A percentile compares a stretch with the other conserved stretches of the same genome.
These are phyloP conservation scores for Boletus fagicola DNA, from an alignment of 768 basidiomycete genomes.

Conservation along the genomic window DNA sequence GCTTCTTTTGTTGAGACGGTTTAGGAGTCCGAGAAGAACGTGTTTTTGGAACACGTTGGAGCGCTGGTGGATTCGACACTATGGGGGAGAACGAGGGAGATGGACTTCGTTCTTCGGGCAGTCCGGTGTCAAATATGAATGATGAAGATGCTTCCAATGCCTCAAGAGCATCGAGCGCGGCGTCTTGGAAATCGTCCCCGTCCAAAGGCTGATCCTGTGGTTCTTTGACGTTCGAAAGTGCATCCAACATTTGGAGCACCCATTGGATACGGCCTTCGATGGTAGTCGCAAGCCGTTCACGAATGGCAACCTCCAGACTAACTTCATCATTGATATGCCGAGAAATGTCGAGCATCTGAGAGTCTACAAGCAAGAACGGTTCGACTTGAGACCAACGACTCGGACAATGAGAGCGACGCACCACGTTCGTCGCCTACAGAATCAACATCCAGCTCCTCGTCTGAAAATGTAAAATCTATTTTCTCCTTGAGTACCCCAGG, in stretches of 20 bases:
- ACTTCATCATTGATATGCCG: constrained; percentile 37
- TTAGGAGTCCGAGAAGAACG: constrained; percentile 30
- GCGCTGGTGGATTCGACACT: constrained; percentile 10
- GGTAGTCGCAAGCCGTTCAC: constrained; percentile 41
- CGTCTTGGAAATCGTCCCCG: constrained; percentile 37
- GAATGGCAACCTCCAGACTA: constrained; percentile 42
- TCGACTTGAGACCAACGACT: constrained; percentile 1
- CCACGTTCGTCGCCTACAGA: constrained; percentile 16
- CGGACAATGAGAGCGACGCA: constrained; percentile 8
- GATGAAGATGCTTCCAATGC: constrained; percentile 40
- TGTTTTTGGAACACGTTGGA: constrained; percentile 25
- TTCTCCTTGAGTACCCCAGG: constrained; percentile 13
- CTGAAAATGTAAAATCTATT: constrained; percentile 3
- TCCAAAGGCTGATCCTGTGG: constrained; percentile 20
- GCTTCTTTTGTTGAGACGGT: constrained; percentile 33
- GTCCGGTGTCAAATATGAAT: constrained; percentile 33
- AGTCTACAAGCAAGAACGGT: constrained; percentile 8
- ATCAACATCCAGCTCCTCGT: constrained; percentile 12
- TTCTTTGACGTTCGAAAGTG: constrained; percentile 25
- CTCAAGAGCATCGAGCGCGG: constrained; percentile 43
- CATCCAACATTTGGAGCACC: constrained; percentile 41
- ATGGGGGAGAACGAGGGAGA: constrained; percentile 23
- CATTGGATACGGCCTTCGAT: constrained; percentile 46
- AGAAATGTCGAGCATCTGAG: constrained; percentile 12
- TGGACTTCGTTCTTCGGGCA: constrained; percentile 23